Conservation (phyloP, 1,139 yeast genomes). For the Hanseniaspora uvarum region DNA sequence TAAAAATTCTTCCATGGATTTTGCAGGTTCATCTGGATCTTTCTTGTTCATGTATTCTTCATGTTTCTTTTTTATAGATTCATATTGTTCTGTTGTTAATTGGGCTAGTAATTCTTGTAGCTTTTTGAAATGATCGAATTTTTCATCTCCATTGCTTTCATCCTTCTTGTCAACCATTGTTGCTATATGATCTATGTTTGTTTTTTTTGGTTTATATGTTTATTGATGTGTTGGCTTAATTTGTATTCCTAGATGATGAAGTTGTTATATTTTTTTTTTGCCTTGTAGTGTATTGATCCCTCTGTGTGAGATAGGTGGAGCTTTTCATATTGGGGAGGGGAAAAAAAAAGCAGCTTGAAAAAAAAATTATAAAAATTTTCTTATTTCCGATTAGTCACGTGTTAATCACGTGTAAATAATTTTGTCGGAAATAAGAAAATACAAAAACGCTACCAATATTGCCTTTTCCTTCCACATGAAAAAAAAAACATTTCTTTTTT, state of each 20-base stretch:
- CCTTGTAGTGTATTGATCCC: too few species aligned
- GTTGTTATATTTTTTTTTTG: too few species aligned
- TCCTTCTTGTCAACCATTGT: background rate
- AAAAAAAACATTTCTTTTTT: background rate
- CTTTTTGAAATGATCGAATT: conserved; percentile 21
- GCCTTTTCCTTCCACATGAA: too few species aligned
- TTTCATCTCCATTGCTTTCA: background rate
- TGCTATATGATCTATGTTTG: background rate
- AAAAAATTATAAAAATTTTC: too few species aligned
- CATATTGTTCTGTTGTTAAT: conserved; percentile 11
- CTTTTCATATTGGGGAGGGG: too few species aligned
- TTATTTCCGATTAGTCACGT: background rate
- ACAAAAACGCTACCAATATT: too few species aligned
- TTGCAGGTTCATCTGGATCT: conserved; percentile 41
- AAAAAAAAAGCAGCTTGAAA: background rate
- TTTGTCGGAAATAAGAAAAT: too few species aligned
- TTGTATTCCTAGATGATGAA: too few species aligned
- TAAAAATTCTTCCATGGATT: conserved; percentile 80
- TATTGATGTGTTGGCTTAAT: too few species aligned
- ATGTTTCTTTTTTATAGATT: conserved; percentile 14
- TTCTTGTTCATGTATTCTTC: conserved; percentile 28
- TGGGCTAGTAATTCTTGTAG: conserved; percentile 35
- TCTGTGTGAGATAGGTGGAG: too few species aligned
- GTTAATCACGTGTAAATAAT: background rate
- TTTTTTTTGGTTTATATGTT: background rate